phyloP scores from a whole-genome alignment of 2,329 filamentous ascomycete species.

The Juglanconis oblonga region DNA sequence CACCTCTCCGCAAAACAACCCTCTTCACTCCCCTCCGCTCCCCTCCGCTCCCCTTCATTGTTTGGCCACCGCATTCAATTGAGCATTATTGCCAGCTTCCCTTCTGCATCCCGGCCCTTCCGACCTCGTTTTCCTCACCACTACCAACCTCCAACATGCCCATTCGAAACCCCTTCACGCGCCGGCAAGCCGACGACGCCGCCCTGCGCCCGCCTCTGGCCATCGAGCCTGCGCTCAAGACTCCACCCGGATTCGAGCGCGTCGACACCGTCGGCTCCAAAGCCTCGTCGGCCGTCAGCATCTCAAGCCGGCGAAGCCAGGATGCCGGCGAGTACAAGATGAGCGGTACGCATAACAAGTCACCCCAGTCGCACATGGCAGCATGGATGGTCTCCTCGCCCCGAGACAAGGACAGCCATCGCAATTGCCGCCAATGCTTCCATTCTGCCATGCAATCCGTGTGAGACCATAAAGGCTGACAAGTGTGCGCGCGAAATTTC shows the following conservation, averaged over 20 bases:
- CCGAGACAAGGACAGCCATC: background rate
- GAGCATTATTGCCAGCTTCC: background rate
- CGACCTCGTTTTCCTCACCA: background rate
- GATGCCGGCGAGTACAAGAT: slow-evolving; percentile 75
- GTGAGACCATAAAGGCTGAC: background rate
- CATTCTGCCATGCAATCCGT: background rate
- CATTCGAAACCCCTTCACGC: slow-evolving; percentile 70
- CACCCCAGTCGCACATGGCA: background rate
- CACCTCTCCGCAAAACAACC: too few relatives aligned
- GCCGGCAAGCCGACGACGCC: slow-evolving; percentile 57
- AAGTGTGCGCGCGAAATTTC: slow-evolving; percentile 8
- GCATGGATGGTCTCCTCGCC: background rate
- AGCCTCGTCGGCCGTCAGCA: slow-evolving; percentile 59
- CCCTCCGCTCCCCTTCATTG: background rate
- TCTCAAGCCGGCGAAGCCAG: slow-evolving; percentile 54
- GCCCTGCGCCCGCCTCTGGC: slow-evolving; percentile 41
- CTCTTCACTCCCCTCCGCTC: background rate
- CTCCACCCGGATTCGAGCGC: slow-evolving; percentile 51
- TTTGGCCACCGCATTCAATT: background rate
- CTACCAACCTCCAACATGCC: slow-evolving; percentile 47
- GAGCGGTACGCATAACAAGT: slow-evolving; percentile 60
- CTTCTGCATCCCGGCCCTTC: background rate
- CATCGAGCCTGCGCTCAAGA: slow-evolving; percentile 37
- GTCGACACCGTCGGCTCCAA: slow-evolving; percentile 62
- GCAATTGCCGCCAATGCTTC: background rate